phyloP scores from a whole-genome alignment of 345 rosid species.

The Orychophragmus violaceus region DNA sequence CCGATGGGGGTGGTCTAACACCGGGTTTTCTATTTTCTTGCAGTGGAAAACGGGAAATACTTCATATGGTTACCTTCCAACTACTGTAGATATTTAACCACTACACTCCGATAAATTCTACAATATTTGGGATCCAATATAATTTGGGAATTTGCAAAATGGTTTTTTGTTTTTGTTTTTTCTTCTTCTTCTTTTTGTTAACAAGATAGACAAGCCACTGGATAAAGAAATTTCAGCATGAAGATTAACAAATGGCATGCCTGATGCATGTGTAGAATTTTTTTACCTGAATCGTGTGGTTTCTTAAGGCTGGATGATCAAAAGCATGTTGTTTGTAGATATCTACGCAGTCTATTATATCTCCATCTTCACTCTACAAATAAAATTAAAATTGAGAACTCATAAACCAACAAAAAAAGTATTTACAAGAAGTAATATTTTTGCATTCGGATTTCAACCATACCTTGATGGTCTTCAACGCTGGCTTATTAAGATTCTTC shows the following conservation, averaged over 20 bases:
- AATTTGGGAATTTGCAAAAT: too few species aligned
- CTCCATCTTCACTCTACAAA: constrained; percentile 49
- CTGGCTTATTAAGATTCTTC: constrained; percentile 45
- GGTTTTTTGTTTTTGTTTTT: too few species aligned
- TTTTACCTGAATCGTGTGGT: constrained; percentile 41
- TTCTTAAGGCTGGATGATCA: constrained; percentile 40
- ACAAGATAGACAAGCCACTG: too few species aligned
- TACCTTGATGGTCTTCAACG: constrained; percentile 39
- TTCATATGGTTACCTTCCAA: too few species aligned
- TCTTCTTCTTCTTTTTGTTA: too few species aligned
- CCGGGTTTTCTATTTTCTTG: too few species aligned
- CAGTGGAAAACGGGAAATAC: too few species aligned
- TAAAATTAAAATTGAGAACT: neutral
- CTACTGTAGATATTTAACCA: too few species aligned
- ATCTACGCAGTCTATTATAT: constrained; percentile 45
- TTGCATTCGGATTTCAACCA: neutral
- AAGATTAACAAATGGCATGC: neutral
- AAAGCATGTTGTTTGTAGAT: constrained; percentile 50
- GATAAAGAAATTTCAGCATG: neutral
- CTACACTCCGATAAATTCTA: too few species aligned
- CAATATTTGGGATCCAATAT: too few species aligned
- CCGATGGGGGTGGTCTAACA: too few species aligned
- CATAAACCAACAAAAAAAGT: neutral
- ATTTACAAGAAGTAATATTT: neutral
- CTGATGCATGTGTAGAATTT: neutral